phyloP scores from a whole-genome alignment of 257 asterid species.

The Gentiana straminea region DNA sequence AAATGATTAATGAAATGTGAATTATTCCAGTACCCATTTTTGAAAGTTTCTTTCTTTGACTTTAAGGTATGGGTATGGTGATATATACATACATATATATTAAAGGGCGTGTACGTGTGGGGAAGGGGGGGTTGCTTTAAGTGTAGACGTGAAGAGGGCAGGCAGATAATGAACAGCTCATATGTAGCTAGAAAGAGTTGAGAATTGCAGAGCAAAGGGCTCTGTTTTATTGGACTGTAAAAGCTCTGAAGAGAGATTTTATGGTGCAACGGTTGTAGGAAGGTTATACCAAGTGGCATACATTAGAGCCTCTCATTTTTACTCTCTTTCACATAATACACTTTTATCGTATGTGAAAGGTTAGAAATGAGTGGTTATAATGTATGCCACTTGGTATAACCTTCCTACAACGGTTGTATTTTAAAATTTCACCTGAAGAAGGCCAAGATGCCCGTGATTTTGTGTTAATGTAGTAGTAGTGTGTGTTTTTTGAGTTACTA shows the following conservation, averaged over 20 bases:
- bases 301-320: no score
- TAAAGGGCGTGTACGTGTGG: conserved; percentile 8
- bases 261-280: no score
- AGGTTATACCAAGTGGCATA: no score
- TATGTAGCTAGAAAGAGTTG: conserved; percentile 2
- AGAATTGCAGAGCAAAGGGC: conserved; percentile 6
- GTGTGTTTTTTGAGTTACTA: background rate
- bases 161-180: conserved; percentile 25
- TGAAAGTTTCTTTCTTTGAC: background rate
- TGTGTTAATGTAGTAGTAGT: conserved; percentile 39
- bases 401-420: no score
- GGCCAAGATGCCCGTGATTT: conserved; percentile 71
- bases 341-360: no score
- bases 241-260: conserved; percentile 19
- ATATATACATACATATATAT: no score
- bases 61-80: conserved; percentile 8
- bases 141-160: conserved; percentile 32
- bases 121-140: conserved; percentile 24
- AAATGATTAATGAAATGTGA: conserved; percentile 12
- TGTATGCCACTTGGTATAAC: no score
- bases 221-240: conserved; percentile 20
- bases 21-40: conserved; percentile 12
- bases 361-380: no score
- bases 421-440: no score
- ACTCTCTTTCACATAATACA: no score